A percentile compares a stretch with the other conserved stretches of the same genome.
phyloP scores from a whole-genome alignment of 192 early-diverging fungal genomes.

The Spinellus fusiger region DNA sequence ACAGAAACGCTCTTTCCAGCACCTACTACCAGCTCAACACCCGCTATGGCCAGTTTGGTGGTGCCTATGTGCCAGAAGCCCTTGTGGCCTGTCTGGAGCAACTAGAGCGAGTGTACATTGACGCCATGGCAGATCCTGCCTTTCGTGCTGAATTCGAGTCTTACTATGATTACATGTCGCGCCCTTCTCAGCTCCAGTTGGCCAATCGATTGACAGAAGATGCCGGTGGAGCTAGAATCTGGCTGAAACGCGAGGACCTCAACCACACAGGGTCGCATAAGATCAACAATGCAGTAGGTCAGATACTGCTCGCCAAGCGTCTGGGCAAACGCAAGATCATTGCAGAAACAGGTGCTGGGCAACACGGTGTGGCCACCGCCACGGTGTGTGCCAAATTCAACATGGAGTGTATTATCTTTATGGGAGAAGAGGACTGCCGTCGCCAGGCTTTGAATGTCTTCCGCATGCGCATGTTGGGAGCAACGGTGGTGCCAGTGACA shows the following conservation, averaged over 20 bases:
- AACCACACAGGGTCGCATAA: slow-evolving; percentile 99
- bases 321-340: slow-evolving; percentile 96
- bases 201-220: slow-evolving; percentile 81
- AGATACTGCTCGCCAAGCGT: slow-evolving; percentile 88
- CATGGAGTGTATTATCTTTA: slow-evolving; percentile 94
- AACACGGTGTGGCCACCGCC: slow-evolving; percentile 97
- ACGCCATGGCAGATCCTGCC: slow-evolving; percentile 77
- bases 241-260: slow-evolving; percentile 97
- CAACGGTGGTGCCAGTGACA: slow-evolving; percentile 79
- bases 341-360: slow-evolving; percentile 98
- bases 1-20: slow-evolving; percentile 6
- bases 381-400: slow-evolving; percentile 98
- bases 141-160: slow-evolving; percentile 92
- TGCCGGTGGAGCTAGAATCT: slow-evolving; percentile 82
- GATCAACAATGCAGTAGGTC: slow-evolving; percentile 97
- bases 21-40: slow-evolving; percentile 54
- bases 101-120: slow-evolving; percentile 77
- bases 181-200: slow-evolving; percentile 82
- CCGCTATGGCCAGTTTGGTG: slow-evolving; percentile 94
- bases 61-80: slow-evolving; percentile 97
- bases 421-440: slow-evolving; percentile 94
- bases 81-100: slow-evolving; percentile 90
- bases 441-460: slow-evolving; percentile 95
- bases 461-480: slow-evolving; percentile 91
- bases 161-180: slow-evolving; percentile 88